A percentile compares a stretch with the other conserved stretches of the same genome.
These are phyloP conservation scores for Hypoxylon crocopeplum DNA, from an alignment of 495 filamentous ascomycete genomes.

Conservation along the genomic window DNA sequence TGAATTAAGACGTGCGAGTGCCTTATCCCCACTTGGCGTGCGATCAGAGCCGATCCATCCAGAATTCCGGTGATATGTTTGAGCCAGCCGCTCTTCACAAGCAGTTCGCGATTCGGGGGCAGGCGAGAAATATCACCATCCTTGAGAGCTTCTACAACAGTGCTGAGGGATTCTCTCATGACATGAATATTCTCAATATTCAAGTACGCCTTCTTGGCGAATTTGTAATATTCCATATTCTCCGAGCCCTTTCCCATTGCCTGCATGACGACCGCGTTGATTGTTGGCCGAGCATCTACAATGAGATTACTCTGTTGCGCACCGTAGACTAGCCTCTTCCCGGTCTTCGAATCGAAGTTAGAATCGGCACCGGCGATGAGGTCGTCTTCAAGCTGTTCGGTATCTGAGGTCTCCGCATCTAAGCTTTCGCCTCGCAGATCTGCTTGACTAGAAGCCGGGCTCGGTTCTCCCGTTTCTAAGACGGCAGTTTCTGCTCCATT, in stretches of 20 bases:
- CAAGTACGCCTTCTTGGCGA: constrained; percentile 90
- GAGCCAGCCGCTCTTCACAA: constrained; percentile 87
- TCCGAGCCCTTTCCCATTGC: constrained; percentile 92
- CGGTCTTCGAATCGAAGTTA: constrained; percentile 53
- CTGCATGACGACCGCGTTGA: constrained; percentile 97
- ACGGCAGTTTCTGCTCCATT: constrained; percentile 40
- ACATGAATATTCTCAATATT: constrained; percentile 99
- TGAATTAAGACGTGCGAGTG: constrained; percentile 97
- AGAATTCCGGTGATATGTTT: constrained; percentile 88
- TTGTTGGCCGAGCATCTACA: constrained; percentile 92
- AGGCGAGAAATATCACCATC: constrained; percentile 88
- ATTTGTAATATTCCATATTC: constrained; percentile 97
- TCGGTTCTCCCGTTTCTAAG: constrained; percentile 48
- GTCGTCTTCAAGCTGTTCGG: constrained; percentile 77
- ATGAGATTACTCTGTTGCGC: constrained; percentile 95
- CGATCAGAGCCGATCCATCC: constrained; percentile 83
- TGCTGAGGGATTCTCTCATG: constrained; percentile 91
- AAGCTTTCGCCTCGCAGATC: constrained; percentile 53
- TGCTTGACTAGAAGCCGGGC: constrained; percentile 65
- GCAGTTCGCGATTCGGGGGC: constrained; percentile 80
- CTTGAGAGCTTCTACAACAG: constrained; percentile 88
- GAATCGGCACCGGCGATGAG: constrained; percentile 59
- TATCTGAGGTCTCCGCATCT: constrained; percentile 53
- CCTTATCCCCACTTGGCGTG: constrained; percentile 85
- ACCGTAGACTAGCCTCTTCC: constrained; percentile 75